Evolutionary conservation across 108 stramenopile species (phyloP), one percentile per base, ranked within the genome.

Genomic region (Cyclotella baltica): DNA sequence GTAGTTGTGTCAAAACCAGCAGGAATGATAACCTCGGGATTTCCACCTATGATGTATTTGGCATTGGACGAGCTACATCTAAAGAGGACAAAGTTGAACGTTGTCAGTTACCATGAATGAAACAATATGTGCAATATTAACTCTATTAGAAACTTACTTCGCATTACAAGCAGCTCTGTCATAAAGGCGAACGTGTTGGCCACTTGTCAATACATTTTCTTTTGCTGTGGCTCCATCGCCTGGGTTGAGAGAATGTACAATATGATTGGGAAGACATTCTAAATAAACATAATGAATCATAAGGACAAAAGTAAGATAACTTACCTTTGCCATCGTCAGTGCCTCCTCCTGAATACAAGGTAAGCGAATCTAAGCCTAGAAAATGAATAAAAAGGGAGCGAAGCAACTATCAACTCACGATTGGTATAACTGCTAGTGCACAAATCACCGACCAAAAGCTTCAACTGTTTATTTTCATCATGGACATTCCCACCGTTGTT

Each of bases 191-290:
- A 38, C 29, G 1, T 51, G 20, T n/a, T 5, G 18, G 4, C 29
- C 38, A 13, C 25, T n/a, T 30, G 33, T 31, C 18, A 0, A 40
- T 56, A 75, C 62, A 29, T 55, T 18, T 43, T 81, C 43, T 4
- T 23, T 34, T 28, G 73, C 72, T 3, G 31, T 22, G 29, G 81
- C 40, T 55, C 81, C 81, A n/a, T 75, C 81, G 2, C 85, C 81
- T 25, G 58, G 51, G 34, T 28, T 52, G 48, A 76, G 66, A 13
- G 40, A 67, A 13, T 67, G 9, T 11, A 55, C 20, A 22, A 4
- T 10, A 55, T 11, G 25, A 4, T 1, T 1, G n/a, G n/a, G n/a
- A n/a, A n/a, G n/a, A n/a, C n/a, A n/a, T n/a, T n/a, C n/a, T n/a
- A n/a, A n/a, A n/a, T n/a, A n/a, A n/a, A n/a, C n/a, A n/a, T n/a